Conservation (phyloP, 2,329 filamentous ascomycete genomes). For the Penicillium psychrosexuale region DNA sequence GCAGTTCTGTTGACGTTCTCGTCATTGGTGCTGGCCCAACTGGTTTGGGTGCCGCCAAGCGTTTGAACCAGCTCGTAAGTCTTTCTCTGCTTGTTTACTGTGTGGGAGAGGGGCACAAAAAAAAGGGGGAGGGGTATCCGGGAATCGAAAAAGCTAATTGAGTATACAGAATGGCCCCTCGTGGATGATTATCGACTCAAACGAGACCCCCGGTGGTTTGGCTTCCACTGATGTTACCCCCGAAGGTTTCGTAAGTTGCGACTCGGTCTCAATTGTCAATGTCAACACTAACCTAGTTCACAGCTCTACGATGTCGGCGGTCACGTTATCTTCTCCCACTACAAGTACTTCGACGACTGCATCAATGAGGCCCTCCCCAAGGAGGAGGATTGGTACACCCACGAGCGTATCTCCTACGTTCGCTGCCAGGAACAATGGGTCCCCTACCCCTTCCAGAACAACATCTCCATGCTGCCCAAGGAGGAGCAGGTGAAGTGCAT, state of each 20-base stretch:
- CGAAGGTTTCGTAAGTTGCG: constrained; percentile 85
- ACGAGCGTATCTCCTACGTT: constrained; percentile 98
- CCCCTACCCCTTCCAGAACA: constrained; percentile 99
- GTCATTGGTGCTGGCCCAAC: constrained; percentile 97
- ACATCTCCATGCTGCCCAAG: constrained; percentile 96
- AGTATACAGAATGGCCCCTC: constrained; percentile 73
- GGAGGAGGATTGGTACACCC: constrained; percentile 91
- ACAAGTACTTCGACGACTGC: constrained; percentile 99
- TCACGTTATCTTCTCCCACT: constrained; percentile 99
- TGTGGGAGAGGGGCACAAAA: constrained; percentile 9
- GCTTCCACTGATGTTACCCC: constrained; percentile 92
- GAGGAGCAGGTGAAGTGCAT: constrained; percentile 94
- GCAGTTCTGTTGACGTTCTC: constrained; percentile 88
- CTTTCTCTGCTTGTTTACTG: neutral
- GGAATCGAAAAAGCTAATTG: constrained; percentile 20
- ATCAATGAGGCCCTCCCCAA: constrained; percentile 94
- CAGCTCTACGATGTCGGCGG: constrained; percentile 98
- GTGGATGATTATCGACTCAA: constrained; percentile 93
- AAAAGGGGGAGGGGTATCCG: constrained; percentile 21
- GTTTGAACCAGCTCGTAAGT: constrained; percentile 89
- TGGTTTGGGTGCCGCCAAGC: constrained; percentile 95
- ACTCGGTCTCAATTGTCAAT: neutral
- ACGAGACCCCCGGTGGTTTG: constrained; percentile 88
- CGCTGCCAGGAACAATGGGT: constrained; percentile 97
- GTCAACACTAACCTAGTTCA: constrained; percentile 2